Base-by-base conservation (phyloP, 2,329 filamentous ascomycete genomes). In the Ploettnerulaceae sp. region DNA sequence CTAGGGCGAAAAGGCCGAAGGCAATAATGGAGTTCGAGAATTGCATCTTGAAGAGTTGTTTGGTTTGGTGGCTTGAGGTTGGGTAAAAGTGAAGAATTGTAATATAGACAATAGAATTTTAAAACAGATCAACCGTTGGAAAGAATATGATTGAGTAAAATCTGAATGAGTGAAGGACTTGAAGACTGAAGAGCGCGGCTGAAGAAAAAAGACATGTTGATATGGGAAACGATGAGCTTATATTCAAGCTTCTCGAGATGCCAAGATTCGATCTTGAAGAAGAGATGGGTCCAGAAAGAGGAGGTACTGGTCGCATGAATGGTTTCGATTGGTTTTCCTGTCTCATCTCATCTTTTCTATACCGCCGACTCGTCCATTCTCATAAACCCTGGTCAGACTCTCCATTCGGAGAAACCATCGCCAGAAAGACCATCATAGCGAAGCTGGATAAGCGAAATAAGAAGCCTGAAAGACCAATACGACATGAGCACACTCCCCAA, bases 11-110 rank as follows among this genome's bases (percentile, higher is more conserved):
- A 25, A 61, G 42, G 31, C 38, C 42, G 29, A 57, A 44, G 38
- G 65, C 42, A 38, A 59, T 22, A 46, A 61, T 44, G 49, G 65
- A 39, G 9, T 59, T 41, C 11, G 64, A 62, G 61, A 68, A 67
- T 54, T 65, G 65, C 66, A 68, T 60, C 21, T 48, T 57, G 47
- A 47, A 25, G 31, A 37, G 28, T 49, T 44, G 12, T 25, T n/a
- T 45, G 43, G 24, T 11, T 35, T 40, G 44, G 17, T 37, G 15
- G n/a, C 25, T 43, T 20, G 42, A 37, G 12, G 15, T 14, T 26
- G 5, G 22, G 12, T 24, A 31, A 36, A 31, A 28, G 36, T 38
- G 9, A 21, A n/a, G 20, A 24, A 25, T 15, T 25, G 22, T 35
- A 43, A 52, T 55, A 55, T 57, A 48, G 51, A 55, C 48, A 59